These are phyloP conservation scores for Aegilops bicornis DNA, from an alignment of 176 grass and related monocot genomes.

Conservation along the genomic window DNA sequence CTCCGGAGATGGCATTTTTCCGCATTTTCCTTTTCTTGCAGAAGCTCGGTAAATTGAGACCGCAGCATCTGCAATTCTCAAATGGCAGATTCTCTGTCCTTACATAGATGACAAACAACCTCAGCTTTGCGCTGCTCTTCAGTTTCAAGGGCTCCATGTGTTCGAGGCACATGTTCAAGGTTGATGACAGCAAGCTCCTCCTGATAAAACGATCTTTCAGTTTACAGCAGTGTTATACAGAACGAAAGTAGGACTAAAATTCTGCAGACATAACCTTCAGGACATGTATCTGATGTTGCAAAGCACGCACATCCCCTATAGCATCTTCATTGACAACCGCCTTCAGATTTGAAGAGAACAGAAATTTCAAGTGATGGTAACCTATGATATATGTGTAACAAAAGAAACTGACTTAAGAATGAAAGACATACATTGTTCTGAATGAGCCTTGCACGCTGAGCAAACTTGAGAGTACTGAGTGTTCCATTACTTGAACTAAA, in stretches of 20 bases:
- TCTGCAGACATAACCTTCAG: slow-evolving; percentile 67
- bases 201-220: slow-evolving; percentile 49
- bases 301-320: slow-evolving; percentile 70
- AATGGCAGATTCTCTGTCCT: slow-evolving; percentile 50
- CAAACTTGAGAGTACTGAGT: slow-evolving; percentile 94
- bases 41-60: slow-evolving; percentile 27
- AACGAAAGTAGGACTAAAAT: slow-evolving; percentile 21
- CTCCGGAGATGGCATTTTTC: slow-evolving; percentile 28
- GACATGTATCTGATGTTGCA: slow-evolving; percentile 78
- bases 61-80: slow-evolving; percentile 39
- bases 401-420: neutral
- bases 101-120: slow-evolving; percentile 31
- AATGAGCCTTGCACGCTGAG: slow-evolving; percentile 90
- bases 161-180: slow-evolving; percentile 40
- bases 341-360: slow-evolving; percentile 43
- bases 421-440: slow-evolving; percentile 90
- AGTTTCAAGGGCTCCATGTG: neutral
- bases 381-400: neutral
- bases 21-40: slow-evolving; percentile 49
- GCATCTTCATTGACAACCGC: slow-evolving; percentile 92
- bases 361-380: slow-evolving; percentile 23
- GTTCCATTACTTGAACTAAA: slow-evolving; percentile 81
- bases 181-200: slow-evolving; percentile 78
- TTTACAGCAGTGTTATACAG: slow-evolving; percentile 1
- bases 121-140: slow-evolving; percentile 13